Evolutionary conservation across 495 filamentous ascomycete species (phyloP), one percentile per base, ranked within the genome.

Genomic region (Massariosphaeria phaeospora): DNA sequence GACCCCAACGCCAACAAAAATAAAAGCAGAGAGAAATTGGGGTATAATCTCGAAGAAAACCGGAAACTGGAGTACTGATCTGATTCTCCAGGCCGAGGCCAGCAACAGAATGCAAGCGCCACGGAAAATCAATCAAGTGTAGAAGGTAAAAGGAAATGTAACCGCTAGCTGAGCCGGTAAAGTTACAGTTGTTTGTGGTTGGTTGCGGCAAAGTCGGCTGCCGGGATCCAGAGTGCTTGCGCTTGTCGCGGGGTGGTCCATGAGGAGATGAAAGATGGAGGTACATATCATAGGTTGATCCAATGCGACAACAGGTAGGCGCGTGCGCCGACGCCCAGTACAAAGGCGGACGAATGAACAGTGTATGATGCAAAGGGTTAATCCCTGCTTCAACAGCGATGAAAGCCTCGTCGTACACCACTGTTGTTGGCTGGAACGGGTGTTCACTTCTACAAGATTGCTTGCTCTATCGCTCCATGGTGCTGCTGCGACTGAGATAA

Each of bases 291-390:
- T n/a, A n/a, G n/a, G n/a, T n/a, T 45, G 41, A 21, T 41, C 15
- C 30, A 34, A 34, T 34, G 30, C 30, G 30, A 34, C n/a, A 34
- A 8, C 8, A 34, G 8, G 30, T 34, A 34, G 30, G 30, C 30
- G n/a, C n/a, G 30, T n/a, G n/a, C 30, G n/a, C 30, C 30, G 8
- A 8, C n/a, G 30, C 30, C 30, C 9, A 34, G 8, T 9, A 34
- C 30, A n/a, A n/a, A n/a, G n/a, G n/a, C n/a, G n/a, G 26, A 38
- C 15, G 44, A 48, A 45, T 44, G 43, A 40, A 47, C 45, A 52
- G 31, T 8, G 40, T 58, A 58, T 58, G 21, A 29, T 58, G 52
- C 55, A 58, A 52, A 48, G 52, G 48, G n/a, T n/a, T 26, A 15
- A 58, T 58, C 29, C 55, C 29, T 57, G 45, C 36, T 29, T 36